Evolutionary conservation across 2,329 filamentous ascomycete species (phyloP).

Genomic region (Clarireedia homoeocarpa): DNA sequence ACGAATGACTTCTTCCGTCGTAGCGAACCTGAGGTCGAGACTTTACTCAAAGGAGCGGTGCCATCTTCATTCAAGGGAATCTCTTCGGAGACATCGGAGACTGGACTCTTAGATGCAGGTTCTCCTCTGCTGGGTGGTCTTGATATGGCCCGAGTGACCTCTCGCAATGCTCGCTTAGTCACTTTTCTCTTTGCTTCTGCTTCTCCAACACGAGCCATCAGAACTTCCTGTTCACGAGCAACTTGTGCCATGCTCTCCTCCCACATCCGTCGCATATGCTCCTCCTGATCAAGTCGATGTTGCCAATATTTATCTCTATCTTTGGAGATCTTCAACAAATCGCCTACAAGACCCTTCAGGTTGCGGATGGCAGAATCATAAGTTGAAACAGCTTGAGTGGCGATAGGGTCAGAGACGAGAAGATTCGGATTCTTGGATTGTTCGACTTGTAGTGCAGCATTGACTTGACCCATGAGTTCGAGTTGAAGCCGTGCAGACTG

Average conservation of each 20-base stretch:
- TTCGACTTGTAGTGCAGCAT: conserved; percentile 70
- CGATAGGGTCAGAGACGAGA: conserved; percentile 66
- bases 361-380: conserved; percentile 89
- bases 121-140: conserved; percentile 30
- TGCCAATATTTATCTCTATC: conserved; percentile 98
- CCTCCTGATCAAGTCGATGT: conserved; percentile 84
- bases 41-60: conserved; percentile 28
- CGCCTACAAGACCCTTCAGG: conserved; percentile 73
- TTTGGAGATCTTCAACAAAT: conserved; percentile 83
- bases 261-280: conserved; percentile 90
- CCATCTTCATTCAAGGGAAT: conserved; percentile 32
- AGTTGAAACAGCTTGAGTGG: conserved; percentile 69
- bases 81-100: conserved; percentile 31
- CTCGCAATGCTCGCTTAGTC: conserved; percentile 82
- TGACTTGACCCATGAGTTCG: conserved; percentile 80
- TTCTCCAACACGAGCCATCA: conserved; percentile 81
- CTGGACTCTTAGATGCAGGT: conserved; percentile 16
- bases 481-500: conserved; percentile 91
- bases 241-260: conserved; percentile 98
- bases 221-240: conserved; percentile 85
- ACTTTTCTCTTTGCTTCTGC: conserved; percentile 83
- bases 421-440: conserved; percentile 60
- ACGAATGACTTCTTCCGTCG: conserved; percentile 60
- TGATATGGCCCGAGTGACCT: conserved; percentile 63
- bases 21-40: conserved; percentile 37